phyloP scores from a whole-genome alignment of 2,329 filamentous ascomycete species.

The Fusarium caatingaense region DNA sequence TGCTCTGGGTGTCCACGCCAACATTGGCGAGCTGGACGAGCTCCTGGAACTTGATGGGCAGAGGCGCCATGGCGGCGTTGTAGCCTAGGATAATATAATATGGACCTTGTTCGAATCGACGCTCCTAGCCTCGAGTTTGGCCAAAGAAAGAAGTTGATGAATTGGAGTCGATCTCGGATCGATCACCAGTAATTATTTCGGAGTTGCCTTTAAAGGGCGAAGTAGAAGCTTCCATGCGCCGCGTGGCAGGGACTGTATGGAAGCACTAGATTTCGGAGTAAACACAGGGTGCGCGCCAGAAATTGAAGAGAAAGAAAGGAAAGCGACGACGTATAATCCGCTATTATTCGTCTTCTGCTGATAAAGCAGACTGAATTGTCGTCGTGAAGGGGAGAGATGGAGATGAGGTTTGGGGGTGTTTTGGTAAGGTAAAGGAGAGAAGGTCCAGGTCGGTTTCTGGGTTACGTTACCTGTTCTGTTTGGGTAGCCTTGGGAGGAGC shows the following conservation, averaged over 20 bases:
- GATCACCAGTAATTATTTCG: slow-evolving; percentile 42
- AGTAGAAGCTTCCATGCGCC: slow-evolving; percentile 55
- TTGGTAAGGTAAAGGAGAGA: slow-evolving; percentile 43
- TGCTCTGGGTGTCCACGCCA: slow-evolving; percentile 62
- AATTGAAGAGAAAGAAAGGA: slow-evolving; percentile 31
- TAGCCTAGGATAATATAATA: slow-evolving; percentile 45
- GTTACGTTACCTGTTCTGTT: slow-evolving; percentile 52
- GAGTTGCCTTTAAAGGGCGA: slow-evolving; percentile 41
- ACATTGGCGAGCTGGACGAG: slow-evolving; percentile 74
- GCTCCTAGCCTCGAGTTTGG: slow-evolving; percentile 40
- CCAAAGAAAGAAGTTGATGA: slow-evolving; percentile 19
- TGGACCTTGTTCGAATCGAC: slow-evolving; percentile 42
- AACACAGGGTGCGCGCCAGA: slow-evolving; percentile 33
- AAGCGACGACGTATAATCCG: slow-evolving; percentile 38
- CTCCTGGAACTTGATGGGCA: slow-evolving; percentile 95
- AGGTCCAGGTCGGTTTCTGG: slow-evolving; percentile 45
- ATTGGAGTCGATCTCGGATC: slow-evolving; percentile 43
- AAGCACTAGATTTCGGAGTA: slow-evolving; percentile 27
- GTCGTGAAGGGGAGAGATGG: slow-evolving; percentile 40
- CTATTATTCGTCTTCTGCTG: slow-evolving; percentile 43
- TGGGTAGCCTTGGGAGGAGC: slow-evolving; percentile 22
- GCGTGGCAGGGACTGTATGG: slow-evolving; percentile 43
- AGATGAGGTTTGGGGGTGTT: slow-evolving; percentile 40
- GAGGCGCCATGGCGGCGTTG: slow-evolving; percentile 68
- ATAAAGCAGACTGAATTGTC: slow-evolving; percentile 44